Percentiles rank a stretch among this genome's conserved stretches.
Evolutionary conservation across 805 yeast species (phyloP).

Genomic region (Candida awuae): DNA sequence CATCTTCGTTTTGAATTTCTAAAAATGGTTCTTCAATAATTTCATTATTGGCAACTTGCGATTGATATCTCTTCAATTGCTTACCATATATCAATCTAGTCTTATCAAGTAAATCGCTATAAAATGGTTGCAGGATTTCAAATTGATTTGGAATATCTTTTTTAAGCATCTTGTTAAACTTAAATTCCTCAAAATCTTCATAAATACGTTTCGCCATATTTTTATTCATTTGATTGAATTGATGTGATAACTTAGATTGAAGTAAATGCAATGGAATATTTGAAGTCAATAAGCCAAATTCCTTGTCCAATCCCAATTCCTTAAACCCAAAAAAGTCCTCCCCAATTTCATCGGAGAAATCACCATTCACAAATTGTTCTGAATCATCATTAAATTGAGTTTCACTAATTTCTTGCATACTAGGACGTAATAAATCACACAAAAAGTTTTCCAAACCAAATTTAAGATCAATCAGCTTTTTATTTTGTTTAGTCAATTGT

Average conservation of each 20-base stretch:
- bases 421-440: constrained; percentile 77
- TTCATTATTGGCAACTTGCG: constrained; percentile 16
- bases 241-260: constrained; percentile 63
- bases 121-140: constrained; percentile 52
- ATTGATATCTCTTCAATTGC: constrained; percentile 36
- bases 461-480: constrained; percentile 62
- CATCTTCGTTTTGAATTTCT: constrained; percentile 27
- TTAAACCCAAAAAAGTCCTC: constrained; percentile 97
- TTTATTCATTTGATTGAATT: constrained; percentile 39
- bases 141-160: constrained; percentile 46
- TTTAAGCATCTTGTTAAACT: constrained; percentile 45
- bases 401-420: constrained; percentile 61
- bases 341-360: constrained; percentile 86
- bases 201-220: constrained; percentile 44
- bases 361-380: constrained; percentile 92
- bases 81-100: constrained; percentile 35
- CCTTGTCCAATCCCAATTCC: constrained; percentile 89
- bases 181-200: constrained; percentile 55
- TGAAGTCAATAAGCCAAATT: constrained; percentile 73
- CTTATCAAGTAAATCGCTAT: constrained; percentile 32
- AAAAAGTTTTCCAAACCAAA: constrained; percentile 60
- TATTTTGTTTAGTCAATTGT: constrained; percentile 58
- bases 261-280: constrained; percentile 85
- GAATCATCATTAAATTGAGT: constrained; percentile 79
- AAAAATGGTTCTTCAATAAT: constrained; percentile 15